Percentiles rank a stretch among this genome's conserved stretches.
Conservation (phyloP, 1,284 basidiomycete genomes). For the Cerrena zonata region DNA sequence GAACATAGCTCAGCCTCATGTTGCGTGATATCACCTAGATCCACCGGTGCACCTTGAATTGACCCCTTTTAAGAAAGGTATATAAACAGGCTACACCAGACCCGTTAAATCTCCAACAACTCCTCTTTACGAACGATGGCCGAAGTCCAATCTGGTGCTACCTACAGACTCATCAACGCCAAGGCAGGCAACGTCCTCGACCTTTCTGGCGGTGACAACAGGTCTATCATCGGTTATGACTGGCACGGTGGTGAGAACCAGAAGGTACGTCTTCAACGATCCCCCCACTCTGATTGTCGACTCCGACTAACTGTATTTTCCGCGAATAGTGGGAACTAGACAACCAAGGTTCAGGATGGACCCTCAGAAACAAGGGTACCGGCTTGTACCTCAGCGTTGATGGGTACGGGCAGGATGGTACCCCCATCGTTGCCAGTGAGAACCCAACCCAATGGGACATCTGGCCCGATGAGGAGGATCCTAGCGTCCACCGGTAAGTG, state of each 20-base stretch:
- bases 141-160: slow-evolving; percentile 16
- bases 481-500: slow-evolving; percentile 11
- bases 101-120: background rate
- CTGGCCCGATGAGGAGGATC: slow-evolving; percentile 15
- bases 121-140: slow-evolving; percentile 6
- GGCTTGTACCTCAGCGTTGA: slow-evolving; percentile 36
- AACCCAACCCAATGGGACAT: slow-evolving; percentile 24
- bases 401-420: slow-evolving; percentile 24
- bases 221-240: slow-evolving; percentile 44
- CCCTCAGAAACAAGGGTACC: slow-evolving; percentile 32
- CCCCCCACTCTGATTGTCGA: background rate
- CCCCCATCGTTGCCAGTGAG: slow-evolving; percentile 29
- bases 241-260: slow-evolving; percentile 42
- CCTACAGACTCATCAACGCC: slow-evolving; percentile 45
- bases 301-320: background rate
- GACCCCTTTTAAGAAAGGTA: background rate
- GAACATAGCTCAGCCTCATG: background rate
- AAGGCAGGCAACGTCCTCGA: slow-evolving; percentile 47
- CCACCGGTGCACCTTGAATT: background rate
- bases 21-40: slow-evolving; percentile 1
- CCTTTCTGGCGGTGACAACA: slow-evolving; percentile 45
- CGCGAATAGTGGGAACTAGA: slow-evolving; percentile 45
- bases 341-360: slow-evolving; percentile 29
- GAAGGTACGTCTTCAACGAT: slow-evolving; percentile 28
- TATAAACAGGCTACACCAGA: background rate